These are phyloP conservation scores for Sanghuangporus baumii DNA, from an alignment of 1,284 basidiomycete species.

Conservation along the genomic window DNA sequence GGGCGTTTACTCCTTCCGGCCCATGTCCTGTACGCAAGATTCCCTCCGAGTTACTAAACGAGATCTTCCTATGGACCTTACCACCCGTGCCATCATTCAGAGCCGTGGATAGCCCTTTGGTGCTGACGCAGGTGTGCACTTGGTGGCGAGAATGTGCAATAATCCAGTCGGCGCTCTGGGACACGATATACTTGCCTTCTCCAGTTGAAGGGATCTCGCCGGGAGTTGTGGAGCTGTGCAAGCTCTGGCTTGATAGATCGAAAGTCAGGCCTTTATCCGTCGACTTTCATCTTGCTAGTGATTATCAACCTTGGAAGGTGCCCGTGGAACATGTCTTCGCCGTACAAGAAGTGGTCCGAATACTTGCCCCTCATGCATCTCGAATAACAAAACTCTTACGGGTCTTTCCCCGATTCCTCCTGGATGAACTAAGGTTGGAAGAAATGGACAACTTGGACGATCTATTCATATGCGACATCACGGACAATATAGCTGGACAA, in stretches of 20 bases:
- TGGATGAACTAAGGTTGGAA: constrained; percentile 11
- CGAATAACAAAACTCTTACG: constrained; percentile 18
- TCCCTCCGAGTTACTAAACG: constrained; percentile 13
- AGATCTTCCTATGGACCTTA: constrained; percentile 14
- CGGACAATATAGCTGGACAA: constrained; percentile 9
- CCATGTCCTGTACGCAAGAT: constrained; percentile 10
- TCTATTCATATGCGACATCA: constrained; percentile 17
- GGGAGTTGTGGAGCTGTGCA: constrained; percentile 15
- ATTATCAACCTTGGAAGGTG: constrained; percentile 18
- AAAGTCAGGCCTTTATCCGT: constrained; percentile 9
- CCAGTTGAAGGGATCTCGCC: constrained; percentile 13
- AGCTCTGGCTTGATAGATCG: constrained; percentile 15
- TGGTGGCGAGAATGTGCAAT: constrained; percentile 17
- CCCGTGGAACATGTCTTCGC: constrained; percentile 9
- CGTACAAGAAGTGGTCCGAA: constrained; percentile 9
- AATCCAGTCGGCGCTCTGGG: constrained; percentile 13
- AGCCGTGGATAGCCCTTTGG: constrained; percentile 8
- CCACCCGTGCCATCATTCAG: constrained; percentile 16
- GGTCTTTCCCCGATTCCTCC: constrained; percentile 15
- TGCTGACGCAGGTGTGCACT: constrained; percentile 15
- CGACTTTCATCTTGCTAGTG: constrained; percentile 18
- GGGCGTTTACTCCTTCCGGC: background rate
- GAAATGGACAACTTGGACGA: constrained; percentile 16
- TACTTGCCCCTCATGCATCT: constrained; percentile 16
- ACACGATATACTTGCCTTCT: constrained; percentile 15